Conservation (phyloP, 1,139 yeast genomes). For the Geotrichum siamense region DNA sequence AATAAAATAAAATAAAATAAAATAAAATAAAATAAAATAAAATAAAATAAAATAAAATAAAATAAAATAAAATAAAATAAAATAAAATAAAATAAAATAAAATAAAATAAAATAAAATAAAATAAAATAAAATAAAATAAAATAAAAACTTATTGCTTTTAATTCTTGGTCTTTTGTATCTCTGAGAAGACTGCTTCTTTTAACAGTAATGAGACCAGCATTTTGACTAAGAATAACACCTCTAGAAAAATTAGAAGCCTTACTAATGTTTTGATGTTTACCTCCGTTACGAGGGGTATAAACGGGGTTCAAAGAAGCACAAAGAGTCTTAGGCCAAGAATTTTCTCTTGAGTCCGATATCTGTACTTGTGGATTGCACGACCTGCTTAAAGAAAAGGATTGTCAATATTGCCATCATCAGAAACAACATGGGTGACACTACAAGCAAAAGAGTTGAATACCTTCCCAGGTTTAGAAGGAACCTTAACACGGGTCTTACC, state of each 20-base stretch:
- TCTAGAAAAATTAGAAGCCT: conserved; percentile 99
- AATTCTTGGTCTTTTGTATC: conserved; percentile 97
- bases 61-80: too few species aligned
- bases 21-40: too few species aligned
- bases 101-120: background rate
- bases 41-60: too few species aligned
- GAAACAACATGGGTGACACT: conserved; percentile 99
- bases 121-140: conserved; percentile 5
- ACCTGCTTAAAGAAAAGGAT: conserved; percentile 99
- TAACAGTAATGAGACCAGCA: conserved; percentile 99
- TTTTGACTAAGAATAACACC: conserved; percentile 99
- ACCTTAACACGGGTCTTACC: conserved; percentile 98
- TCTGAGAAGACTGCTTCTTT: conserved; percentile 99
- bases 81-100: background rate
- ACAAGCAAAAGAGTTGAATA: conserved; percentile 91
- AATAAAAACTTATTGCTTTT: conserved; percentile 27
- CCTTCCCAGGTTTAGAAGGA: conserved; percentile 98
- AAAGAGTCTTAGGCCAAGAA: conserved; percentile 99
- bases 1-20: too few species aligned
- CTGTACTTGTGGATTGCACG: conserved; percentile 99
- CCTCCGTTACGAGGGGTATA: conserved; percentile 99
- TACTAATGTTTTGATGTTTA: conserved; percentile 99
- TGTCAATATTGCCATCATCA: conserved; percentile 99
- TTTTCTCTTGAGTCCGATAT: conserved; percentile 97
- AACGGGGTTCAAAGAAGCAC: conserved; percentile 99